Evolutionary conservation across 1,139 yeast species (phyloP).

Genomic region (Yamadazyma dushanensis): DNA sequence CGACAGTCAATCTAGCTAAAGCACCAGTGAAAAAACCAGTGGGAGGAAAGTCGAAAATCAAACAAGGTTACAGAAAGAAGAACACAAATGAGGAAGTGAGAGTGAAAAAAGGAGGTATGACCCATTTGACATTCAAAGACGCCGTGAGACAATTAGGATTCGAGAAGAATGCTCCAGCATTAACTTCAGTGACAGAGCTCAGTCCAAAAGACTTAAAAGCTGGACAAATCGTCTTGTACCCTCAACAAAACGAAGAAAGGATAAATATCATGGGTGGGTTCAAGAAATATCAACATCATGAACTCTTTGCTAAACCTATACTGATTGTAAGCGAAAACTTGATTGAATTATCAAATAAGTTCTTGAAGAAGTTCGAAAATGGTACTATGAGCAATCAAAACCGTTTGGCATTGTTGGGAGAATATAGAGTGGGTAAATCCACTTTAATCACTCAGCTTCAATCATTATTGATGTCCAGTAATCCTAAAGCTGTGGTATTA

Average conservation of each 20-base stretch:
- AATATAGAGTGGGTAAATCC: constrained; percentile 79
- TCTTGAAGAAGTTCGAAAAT: constrained; percentile 27
- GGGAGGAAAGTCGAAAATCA: constrained; percentile 29
- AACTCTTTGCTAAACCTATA: constrained; percentile 57
- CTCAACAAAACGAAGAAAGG: constrained; percentile 19
- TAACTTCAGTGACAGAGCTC: constrained; percentile 2
- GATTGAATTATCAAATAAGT: constrained; percentile 21
- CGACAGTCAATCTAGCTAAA: constrained; percentile 16
- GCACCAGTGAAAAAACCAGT: constrained; percentile 16
- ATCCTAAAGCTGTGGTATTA: constrained; percentile 54
- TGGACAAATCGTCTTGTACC: constrained; percentile 25
- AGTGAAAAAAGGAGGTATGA: constrained; percentile 44
- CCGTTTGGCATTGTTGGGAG: constrained; percentile 65
- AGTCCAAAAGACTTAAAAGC: constrained; percentile 18
- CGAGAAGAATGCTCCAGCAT: constrained; percentile 29
- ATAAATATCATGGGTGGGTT: constrained; percentile 53
- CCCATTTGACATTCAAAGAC: constrained; percentile 41
- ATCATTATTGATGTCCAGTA: constrained; percentile 51
- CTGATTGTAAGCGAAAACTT: constrained; percentile 49
- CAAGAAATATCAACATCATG: constrained; percentile 64
- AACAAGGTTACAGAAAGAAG: constrained; percentile 26
- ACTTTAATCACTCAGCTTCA: constrained; percentile 72
- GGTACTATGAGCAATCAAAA: constrained; percentile 34
- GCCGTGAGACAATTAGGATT: constrained; percentile 39
- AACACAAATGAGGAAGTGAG: constrained; percentile 19